A percentile compares a stretch with the other conserved stretches of the same genome.
These are phyloP conservation scores for Cubamyces lactineus DNA, from an alignment of 768 basidiomycete species.

Conservation along the genomic window DNA sequence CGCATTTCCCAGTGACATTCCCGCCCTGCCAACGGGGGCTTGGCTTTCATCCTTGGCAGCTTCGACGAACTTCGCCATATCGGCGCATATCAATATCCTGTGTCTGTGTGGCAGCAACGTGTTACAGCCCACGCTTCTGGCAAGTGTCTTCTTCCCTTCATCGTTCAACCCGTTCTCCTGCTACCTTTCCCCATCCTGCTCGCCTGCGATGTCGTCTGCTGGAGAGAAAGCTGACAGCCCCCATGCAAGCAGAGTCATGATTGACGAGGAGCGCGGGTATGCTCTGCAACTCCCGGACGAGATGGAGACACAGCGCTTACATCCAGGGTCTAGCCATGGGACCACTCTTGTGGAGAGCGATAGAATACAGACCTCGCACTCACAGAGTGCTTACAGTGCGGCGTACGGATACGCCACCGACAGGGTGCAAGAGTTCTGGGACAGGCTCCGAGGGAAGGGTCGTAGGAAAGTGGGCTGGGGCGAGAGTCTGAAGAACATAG, in stretches of 20 bases:
- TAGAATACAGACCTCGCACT: not conserved
- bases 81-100: slow-evolving; percentile 6
- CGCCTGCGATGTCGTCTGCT: not conserved
- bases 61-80: not conserved
- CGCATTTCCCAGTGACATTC: not conserved
- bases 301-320: slow-evolving; percentile 16
- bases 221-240: slow-evolving; percentile 12
- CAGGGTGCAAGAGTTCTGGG: slow-evolving; percentile 19
- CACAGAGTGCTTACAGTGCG: not conserved
- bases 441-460: slow-evolving; percentile 17
- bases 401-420: slow-evolving; percentile 16
- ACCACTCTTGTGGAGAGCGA: not conserved
- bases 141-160: slow-evolving; percentile 6
- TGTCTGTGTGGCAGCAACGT: not conserved
- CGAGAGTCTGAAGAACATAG: slow-evolving; percentile 15
- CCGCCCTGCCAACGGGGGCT: not conserved
- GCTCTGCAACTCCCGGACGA: slow-evolving; percentile 11
- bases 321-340: slow-evolving; percentile 1
- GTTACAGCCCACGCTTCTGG: slow-evolving; percentile 11
- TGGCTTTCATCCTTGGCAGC: slow-evolving; percentile 5
- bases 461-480: slow-evolving; percentile 12
- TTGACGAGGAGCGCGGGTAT: slow-evolving; percentile 24
- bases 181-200: not conserved
- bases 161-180: not conserved
- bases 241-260: slow-evolving; percentile 17